Evolutionary conservation across 768 basidiomycete species (phyloP).

Genomic region (Russula sp.): DNA sequence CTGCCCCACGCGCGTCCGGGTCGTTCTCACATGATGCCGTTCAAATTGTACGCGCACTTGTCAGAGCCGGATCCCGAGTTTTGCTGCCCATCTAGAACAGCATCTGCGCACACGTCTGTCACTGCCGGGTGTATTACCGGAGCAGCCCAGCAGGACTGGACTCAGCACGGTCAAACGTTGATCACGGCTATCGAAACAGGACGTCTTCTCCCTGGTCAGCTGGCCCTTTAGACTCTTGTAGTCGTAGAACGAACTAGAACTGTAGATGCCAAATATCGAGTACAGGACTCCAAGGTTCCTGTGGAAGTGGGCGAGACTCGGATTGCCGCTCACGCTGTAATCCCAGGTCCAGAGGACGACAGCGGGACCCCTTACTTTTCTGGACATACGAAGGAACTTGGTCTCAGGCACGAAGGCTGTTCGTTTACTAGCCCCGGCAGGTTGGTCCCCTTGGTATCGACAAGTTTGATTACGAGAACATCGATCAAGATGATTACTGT

Average conservation of each 20-base stretch:
- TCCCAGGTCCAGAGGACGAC: not conserved
- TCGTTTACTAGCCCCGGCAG: not conserved
- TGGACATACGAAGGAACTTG: slow-evolving; percentile 12
- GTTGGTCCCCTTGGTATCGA: not conserved
- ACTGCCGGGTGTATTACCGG: not conserved
- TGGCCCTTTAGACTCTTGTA: not conserved
- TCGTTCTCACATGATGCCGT: too few species aligned
- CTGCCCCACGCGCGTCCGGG: not conserved
- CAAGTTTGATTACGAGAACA: slow-evolving; percentile 11
- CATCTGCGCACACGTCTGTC: too few species aligned
- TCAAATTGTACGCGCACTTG: not conserved
- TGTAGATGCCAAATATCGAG: slow-evolving; percentile 5
- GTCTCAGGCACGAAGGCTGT: not conserved
- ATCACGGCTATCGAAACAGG: not conserved
- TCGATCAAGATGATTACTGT: slow-evolving; percentile 23
- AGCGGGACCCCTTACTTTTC: not conserved
- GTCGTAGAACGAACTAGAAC: not conserved
- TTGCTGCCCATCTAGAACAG: not conserved
- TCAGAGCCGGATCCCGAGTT: slow-evolving; percentile 6
- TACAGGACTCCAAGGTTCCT: slow-evolving; percentile 9
- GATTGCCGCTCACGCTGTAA: not conserved
- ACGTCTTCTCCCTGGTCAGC: not conserved
- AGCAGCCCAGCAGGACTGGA: not conserved
- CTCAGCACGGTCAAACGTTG: not conserved
- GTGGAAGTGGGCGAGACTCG: slow-evolving; percentile 1